Conservation (phyloP, 371 early-diverging fungal species). For the Mucor velutinosus region DNA sequence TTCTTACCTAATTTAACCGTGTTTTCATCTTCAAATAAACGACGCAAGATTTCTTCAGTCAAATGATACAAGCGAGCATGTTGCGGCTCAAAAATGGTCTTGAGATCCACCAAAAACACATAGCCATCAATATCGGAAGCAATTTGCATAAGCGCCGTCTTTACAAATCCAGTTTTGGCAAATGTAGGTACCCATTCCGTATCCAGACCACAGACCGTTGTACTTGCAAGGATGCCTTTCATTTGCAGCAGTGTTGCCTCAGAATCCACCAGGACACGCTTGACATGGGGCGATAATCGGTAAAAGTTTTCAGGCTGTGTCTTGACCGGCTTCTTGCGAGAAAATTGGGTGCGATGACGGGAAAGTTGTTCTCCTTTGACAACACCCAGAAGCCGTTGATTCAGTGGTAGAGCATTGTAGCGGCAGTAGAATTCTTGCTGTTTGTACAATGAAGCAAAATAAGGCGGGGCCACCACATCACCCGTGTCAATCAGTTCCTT, state of each 20-base stretch:
- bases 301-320: conserved; percentile 17
- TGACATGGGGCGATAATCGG: conserved; percentile 24
- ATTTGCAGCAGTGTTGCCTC: conserved; percentile 26
- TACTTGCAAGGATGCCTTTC: conserved; percentile 20
- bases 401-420: conserved; percentile 33
- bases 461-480: conserved; percentile 37
- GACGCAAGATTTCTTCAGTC: conserved; percentile 26
- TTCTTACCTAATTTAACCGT: conserved; percentile 41
- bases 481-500: conserved; percentile 52
- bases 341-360: conserved; percentile 19
- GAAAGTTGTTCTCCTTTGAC: conserved; percentile 45
- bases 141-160: conserved; percentile 51
- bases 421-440: conserved; percentile 39
- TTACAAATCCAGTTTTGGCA: conserved; percentile 21
- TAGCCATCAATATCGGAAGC: conserved; percentile 31
- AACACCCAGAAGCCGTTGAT: conserved; percentile 32
- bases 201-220: conserved; percentile 40
- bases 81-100: conserved; percentile 27
- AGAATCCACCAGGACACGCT: conserved; percentile 35
- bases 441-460: conserved; percentile 37
- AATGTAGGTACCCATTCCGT: conserved; percentile 53
- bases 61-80: conserved; percentile 17
- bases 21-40: conserved; percentile 29
- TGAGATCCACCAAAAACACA: conserved; percentile 46
- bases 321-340: conserved; percentile 16